These are phyloP conservation scores for Nephelium lappaceum DNA, from an alignment of 345 rosid genomes.

Conservation along the genomic window DNA sequence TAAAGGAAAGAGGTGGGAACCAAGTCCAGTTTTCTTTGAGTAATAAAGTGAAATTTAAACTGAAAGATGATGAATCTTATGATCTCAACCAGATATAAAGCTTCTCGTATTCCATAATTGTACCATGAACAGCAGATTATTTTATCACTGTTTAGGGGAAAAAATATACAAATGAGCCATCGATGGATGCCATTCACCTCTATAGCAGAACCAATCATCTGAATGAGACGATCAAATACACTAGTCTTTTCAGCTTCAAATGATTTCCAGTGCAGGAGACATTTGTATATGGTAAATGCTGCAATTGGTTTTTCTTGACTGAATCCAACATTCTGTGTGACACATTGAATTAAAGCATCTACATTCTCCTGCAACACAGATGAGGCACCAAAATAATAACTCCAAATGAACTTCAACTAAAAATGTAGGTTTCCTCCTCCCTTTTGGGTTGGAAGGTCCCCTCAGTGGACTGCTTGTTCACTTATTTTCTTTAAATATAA, in stretches of 20 bases:
- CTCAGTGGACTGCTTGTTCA: neutral
- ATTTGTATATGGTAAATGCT: constrained; percentile 82
- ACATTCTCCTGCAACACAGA: constrained; percentile 62
- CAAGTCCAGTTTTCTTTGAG: neutral
- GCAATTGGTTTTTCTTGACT: constrained; percentile 82
- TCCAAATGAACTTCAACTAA: constrained; percentile 3
- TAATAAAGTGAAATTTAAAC: neutral
- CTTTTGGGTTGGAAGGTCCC: neutral
- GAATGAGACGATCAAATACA: constrained; percentile 91
- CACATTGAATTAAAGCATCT: constrained; percentile 70
- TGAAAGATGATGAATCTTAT: neutral
- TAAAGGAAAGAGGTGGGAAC: neutral
- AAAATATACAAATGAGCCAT: constrained; percentile 7
- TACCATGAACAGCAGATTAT: neutral
- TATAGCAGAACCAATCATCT: constrained; percentile 82
- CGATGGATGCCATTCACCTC: constrained; percentile 54
- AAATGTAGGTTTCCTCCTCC: neutral
- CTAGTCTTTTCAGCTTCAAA: constrained; percentile 94
- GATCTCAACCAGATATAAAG: neutral
- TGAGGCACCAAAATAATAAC: constrained; percentile 12
- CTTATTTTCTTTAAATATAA: neutral
- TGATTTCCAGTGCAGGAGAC: constrained; percentile 87
- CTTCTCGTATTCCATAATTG: neutral
- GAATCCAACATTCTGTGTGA: constrained; percentile 63
- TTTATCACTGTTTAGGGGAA: neutral